Base-by-base conservation (phyloP, 108 stramenopile genomes). In the Stephanodiscus minutulus region DNA sequence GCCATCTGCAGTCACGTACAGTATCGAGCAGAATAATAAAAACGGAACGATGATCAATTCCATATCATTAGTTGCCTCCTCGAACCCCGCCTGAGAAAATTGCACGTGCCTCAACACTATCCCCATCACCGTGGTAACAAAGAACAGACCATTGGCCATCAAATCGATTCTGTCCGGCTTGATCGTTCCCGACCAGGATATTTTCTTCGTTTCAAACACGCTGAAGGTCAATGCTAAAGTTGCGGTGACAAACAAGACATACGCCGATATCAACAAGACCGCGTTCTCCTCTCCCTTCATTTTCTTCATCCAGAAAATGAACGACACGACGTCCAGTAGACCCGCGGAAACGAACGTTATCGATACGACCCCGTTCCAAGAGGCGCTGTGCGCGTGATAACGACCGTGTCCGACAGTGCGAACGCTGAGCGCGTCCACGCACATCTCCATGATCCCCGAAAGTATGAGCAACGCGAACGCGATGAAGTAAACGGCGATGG, bases 401-500 rank as follows among this genome's bases (percentile, higher is more conserved):
- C 68, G 60, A 20, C 68, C 68, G 29, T 69, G 68, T 8, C 59
- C 61, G 7, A 35, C 6, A 1, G 58, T 69, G 12, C 68, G 59
- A 13, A 62, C 31, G 37, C 61, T 43, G 29, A 61, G 61, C 27
- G 62, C 10, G 24, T 69, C 68, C 27, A 69, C 46, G 7, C 61
- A 61, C n/a, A 69, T 18, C 60, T 69, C 68, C 17, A 69, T 5
- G 5, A 62, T 37, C 22, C 60, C 68, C 36, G 68, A 69, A 0
- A 69, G 15, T 7, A 69, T 24, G 7, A 69, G 27, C 20, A 61
- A 61, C 46, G 61, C 5, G 43, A 61, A 69, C 25, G 59, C 57
- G 35, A 44, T 6, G 68, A 69, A 62, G 60, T 69, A 69, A 29
- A 63, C 43, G 5, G 0, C 28, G 6, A 61, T 69, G 37, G 68